Conservation (phyloP, 1,139 yeast species). For the Pichia sp. region DNA sequence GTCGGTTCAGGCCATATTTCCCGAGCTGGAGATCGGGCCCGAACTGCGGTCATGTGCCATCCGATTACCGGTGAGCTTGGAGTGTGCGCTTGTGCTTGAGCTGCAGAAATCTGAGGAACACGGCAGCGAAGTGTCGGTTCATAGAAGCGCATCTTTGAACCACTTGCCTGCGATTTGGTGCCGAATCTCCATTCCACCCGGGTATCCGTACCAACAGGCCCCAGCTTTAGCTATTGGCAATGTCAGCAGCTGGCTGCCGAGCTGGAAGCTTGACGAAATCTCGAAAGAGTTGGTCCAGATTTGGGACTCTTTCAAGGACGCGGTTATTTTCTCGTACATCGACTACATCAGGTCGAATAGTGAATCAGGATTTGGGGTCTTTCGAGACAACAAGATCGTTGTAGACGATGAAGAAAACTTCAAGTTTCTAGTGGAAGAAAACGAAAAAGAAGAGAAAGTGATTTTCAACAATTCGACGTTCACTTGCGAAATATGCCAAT, state of each 20-base stretch:
- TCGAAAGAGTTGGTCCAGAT: slow-evolving; percentile 28
- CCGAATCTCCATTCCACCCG: slow-evolving; percentile 32
- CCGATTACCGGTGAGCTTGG: slow-evolving; percentile 32
- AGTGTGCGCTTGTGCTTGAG: slow-evolving; percentile 22
- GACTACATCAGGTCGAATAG: slow-evolving; percentile 40
- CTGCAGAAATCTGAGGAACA: neutral
- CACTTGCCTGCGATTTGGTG: slow-evolving; percentile 36
- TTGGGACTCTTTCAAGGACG: slow-evolving; percentile 41
- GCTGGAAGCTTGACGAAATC: slow-evolving; percentile 22
- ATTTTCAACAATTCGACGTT: slow-evolving; percentile 42
- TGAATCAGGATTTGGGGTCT: slow-evolving; percentile 22
- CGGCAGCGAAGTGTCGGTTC: neutral
- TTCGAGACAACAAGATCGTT: slow-evolving; percentile 13
- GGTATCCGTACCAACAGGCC: slow-evolving; percentile 28
- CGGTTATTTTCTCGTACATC: slow-evolving; percentile 43
- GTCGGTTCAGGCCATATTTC: slow-evolving; percentile 47
- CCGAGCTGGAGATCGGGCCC: slow-evolving; percentile 36
- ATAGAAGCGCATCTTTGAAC: neutral
- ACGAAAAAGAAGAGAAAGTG: slow-evolving; percentile 27
- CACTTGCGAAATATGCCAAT: slow-evolving; percentile 59
- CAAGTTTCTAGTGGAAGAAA: slow-evolving; percentile 21
- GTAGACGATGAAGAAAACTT: slow-evolving; percentile 23
- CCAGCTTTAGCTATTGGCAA: slow-evolving; percentile 9
- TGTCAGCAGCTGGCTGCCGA: slow-evolving; percentile 30
- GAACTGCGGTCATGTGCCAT: slow-evolving; percentile 29